Conservation (phyloP, 768 basidiomycete species). For the Hemileccinum rubropunctum region DNA sequence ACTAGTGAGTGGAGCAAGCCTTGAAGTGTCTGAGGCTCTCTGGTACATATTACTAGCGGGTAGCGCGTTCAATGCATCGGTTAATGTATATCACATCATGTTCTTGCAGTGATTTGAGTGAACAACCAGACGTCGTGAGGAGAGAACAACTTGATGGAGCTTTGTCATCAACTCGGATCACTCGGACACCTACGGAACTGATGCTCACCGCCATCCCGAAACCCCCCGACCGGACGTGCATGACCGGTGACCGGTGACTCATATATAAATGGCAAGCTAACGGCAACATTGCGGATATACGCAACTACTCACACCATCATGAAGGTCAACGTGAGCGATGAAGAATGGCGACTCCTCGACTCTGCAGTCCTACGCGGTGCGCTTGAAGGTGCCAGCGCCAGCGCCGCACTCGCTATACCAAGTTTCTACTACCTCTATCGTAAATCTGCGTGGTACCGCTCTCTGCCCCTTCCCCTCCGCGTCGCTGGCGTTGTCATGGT, state of each 20-base stretch:
- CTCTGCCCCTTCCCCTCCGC: slow-evolving; percentile 67
- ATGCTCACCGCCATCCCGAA: too few relatives aligned
- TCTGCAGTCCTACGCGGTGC: slow-evolving; percentile 60
- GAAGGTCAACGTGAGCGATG: slow-evolving; percentile 31
- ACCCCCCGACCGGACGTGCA: too few relatives aligned
- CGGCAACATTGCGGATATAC: background rate
- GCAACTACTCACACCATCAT: slow-evolving; percentile 5
- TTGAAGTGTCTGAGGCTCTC: too few relatives aligned
- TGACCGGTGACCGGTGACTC: background rate
- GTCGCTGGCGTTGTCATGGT: slow-evolving; percentile 65
- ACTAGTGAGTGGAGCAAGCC: too few relatives aligned
- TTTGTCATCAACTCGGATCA: too few relatives aligned
- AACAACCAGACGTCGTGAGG: background rate
- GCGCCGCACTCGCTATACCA: slow-evolving; percentile 48
- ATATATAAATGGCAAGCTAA: slow-evolving; percentile 3
- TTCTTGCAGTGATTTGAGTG: slow-evolving; percentile 13
- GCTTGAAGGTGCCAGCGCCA: slow-evolving; percentile 49
- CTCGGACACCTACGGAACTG: too few relatives aligned
- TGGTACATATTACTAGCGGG: too few relatives aligned
- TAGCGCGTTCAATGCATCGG: too few relatives aligned
- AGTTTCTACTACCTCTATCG: slow-evolving; percentile 51
- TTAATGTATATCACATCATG: slow-evolving; percentile 1
- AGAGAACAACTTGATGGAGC: too few relatives aligned
- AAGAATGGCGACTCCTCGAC: slow-evolving; percentile 57
- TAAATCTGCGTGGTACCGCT: slow-evolving; percentile 56